Evolutionary conservation across 306 rosid genomes (phyloP).

Genomic region (Heteromeles arbutifolia): DNA sequence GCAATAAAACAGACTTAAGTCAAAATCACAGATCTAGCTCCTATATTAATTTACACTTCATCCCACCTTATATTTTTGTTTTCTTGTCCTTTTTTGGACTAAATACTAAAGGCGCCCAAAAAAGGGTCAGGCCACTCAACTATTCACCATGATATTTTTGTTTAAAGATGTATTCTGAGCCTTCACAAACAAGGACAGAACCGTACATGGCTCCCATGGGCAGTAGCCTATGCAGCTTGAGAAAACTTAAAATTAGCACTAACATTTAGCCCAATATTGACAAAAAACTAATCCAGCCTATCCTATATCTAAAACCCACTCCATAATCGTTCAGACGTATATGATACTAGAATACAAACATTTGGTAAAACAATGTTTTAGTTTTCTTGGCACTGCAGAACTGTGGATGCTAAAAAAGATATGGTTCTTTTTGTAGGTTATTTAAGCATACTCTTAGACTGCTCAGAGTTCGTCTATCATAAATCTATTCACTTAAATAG

Average conservation of each 20-base stretch:
- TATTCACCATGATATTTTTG: background rate
- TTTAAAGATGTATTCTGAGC: background rate
- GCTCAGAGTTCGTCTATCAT: background rate
- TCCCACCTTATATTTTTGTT: background rate
- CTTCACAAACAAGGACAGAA: background rate
- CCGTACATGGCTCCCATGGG: too few relatives aligned
- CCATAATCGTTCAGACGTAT: too few relatives aligned
- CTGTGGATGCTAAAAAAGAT: background rate
- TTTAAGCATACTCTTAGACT: background rate
- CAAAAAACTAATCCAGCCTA: too few relatives aligned
- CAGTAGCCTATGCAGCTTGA: too few relatives aligned
- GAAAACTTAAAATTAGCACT: too few relatives aligned
- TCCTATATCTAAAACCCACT: too few relatives aligned
- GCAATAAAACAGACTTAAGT: background rate
- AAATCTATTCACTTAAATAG: background rate
- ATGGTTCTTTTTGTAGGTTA: background rate
- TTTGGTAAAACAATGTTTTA: background rate
- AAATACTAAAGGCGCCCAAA: background rate
- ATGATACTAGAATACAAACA: background rate
- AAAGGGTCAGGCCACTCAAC: background rate
- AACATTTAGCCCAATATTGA: too few relatives aligned
- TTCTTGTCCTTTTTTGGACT: background rate
- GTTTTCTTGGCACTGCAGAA: background rate
- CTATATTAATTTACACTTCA: background rate
- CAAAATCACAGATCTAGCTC: background rate